Conservation (phyloP, 2,329 filamentous ascomycete genomes). For the Stachybotrys elegans region DNA sequence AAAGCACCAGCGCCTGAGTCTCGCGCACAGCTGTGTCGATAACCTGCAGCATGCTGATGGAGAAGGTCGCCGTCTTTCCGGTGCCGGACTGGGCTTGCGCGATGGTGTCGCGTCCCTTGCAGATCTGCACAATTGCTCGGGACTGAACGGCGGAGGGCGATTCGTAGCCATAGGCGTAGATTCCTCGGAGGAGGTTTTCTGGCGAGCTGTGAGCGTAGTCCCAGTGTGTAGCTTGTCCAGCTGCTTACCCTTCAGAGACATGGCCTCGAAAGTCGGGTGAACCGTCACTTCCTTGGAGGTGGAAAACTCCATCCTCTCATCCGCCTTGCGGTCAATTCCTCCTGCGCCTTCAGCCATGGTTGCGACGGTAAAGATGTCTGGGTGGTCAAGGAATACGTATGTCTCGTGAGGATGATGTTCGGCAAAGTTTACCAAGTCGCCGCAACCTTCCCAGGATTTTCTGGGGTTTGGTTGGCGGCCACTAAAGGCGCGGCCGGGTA, state of each 20-base stretch:
- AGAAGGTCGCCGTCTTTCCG: constrained; percentile 94
- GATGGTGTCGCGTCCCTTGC: constrained; percentile 98
- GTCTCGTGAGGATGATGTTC: too few relatives aligned
- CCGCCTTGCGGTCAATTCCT: constrained; percentile 81
- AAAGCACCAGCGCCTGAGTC: constrained; percentile 91
- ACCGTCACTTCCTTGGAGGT: constrained; percentile 98
- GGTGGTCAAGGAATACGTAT: too few relatives aligned
- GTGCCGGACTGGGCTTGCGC: constrained; percentile 96
- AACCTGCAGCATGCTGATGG: constrained; percentile 92
- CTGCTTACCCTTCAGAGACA: constrained; percentile 77
- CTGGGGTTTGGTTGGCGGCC: not conserved
- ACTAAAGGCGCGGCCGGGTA: constrained; percentile 2
- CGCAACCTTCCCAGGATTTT: not conserved
- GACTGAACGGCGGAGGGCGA: constrained; percentile 97
- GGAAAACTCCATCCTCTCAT: constrained; percentile 96
- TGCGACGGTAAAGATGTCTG: too few relatives aligned
- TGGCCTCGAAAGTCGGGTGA: constrained; percentile 88
- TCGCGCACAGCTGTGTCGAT: constrained; percentile 91
- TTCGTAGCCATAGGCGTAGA: constrained; percentile 98
- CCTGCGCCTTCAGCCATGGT: constrained; percentile 79
- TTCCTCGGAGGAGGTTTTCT: constrained; percentile 92
- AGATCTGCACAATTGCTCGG: constrained; percentile 96
- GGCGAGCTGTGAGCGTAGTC: not conserved
- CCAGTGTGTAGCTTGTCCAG: not conserved
- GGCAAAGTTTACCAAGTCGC: not conserved